Evolutionary conservation across 768 basidiomycete genomes (phyloP).

Genomic region (Epithele typhae): DNA sequence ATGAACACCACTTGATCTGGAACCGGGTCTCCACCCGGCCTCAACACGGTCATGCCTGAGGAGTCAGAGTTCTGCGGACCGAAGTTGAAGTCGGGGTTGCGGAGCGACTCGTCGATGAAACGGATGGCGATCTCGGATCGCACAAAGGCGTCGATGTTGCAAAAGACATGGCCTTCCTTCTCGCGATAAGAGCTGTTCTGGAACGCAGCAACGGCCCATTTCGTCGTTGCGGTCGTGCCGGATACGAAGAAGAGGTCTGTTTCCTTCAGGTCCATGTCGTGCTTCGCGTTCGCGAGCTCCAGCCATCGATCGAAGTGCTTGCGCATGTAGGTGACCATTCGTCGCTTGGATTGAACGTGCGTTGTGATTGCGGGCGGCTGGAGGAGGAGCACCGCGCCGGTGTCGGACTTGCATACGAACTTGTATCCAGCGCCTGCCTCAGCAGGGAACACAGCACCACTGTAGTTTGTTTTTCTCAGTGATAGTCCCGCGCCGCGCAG

Average conservation of each 20-base stretch:
- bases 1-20: conserved; percentile 5
- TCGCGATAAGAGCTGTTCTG: not conserved
- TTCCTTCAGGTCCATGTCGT: conserved; percentile 2
- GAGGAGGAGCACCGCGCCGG: not conserved
- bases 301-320: conserved; percentile 8
- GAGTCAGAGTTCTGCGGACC: not conserved
- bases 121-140: not conserved
- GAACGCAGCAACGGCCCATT: conserved; percentile 11
- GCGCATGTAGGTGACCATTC: conserved; percentile 11
- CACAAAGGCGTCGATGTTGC: not conserved
- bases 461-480: not conserved
- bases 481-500: no score
- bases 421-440: not conserved
- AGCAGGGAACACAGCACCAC: not conserved
- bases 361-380: not conserved
- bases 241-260: conserved; percentile 1
- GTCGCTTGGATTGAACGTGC: not conserved
- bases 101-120: not conserved
- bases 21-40: no score
- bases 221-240: conserved; percentile 4
- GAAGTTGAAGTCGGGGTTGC: not conserved
- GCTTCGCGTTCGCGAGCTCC: conserved; percentile 2
- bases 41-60: not conserved
- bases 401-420: not conserved
- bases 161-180: not conserved